Base-by-base conservation (phyloP, 352 stramenopile genomes). In the Pythium aquatile region DNA sequence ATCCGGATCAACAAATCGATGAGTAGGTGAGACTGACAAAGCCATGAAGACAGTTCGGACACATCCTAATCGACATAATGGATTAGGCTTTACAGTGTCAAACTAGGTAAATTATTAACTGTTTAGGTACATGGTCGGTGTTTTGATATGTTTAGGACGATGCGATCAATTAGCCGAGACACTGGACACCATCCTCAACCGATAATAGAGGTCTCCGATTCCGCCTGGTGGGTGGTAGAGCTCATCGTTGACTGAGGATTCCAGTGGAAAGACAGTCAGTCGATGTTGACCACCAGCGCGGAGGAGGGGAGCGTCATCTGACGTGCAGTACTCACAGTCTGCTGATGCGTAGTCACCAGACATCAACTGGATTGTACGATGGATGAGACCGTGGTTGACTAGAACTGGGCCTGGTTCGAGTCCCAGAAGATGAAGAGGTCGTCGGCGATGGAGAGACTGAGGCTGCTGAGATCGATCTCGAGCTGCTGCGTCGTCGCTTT, bases 401-500 rank as follows among this genome's bases (percentile, higher is more conserved):
- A 51, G 44, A 51, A 51, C 44, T 51, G 44, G 13, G 44, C 44
- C 8, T 51, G 16, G 20, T 51, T 51, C 11, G 44, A 61, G 7
- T 47, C 35, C 61, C 62, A 74, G 3, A 62, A 51, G 28, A 74
- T 47, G 10, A 55, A 55, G 33, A 63, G 17, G 11, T 40, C 37
- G 7, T 72, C 44, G 20, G 63, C 49, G 56, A 75, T 55, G 58
- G 32, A 64, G 42, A 61, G 30, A 48, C 69, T 75, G 26, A 55
- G 13, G 59, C 62, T 59, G 51, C n/a, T 59, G 29, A 72, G 59
- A 33, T 75, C 69, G 51, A 75, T 64, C 46, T 69, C 69, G 49
- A 75, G 60, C 17, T 30, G n/a, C 26, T 69, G 55, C 42, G 35
- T 75, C 3, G 32, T 61, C 6, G 56, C 58, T 30, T 35, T 57